These are phyloP conservation scores for Panicum hallii DNA, from an alignment of 202 grass and related monocot species.

Conservation along the genomic window DNA sequence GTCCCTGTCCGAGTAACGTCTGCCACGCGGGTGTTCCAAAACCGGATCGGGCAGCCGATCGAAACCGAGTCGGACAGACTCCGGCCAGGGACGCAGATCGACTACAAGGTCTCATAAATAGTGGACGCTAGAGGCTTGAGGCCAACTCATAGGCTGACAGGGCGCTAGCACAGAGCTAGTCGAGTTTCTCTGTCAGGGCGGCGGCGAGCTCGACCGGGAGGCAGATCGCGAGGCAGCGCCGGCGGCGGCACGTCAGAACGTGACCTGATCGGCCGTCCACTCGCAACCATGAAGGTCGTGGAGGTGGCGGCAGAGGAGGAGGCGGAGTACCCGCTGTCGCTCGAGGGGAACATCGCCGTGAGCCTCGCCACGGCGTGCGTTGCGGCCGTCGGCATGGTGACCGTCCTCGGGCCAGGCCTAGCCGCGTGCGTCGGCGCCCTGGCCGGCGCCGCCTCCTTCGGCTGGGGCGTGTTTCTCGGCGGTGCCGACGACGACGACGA, in stretches of 20 bases:
- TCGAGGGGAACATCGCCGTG: background rate
- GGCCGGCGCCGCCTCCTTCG: background rate
- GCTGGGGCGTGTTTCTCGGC: background rate
- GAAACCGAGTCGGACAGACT: background rate
- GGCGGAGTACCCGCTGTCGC: background rate
- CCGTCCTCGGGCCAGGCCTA: background rate
- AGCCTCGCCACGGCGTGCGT: background rate
- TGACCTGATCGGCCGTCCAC: background rate
- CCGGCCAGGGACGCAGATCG: background rate
- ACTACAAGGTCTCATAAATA: background rate
- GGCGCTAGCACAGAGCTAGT: background rate
- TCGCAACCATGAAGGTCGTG: background rate
- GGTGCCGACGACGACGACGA: background rate
- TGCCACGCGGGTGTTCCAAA: background rate
- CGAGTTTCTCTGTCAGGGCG: no score
- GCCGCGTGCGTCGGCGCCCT: background rate
- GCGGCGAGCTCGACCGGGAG: background rate
- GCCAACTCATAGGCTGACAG: background rate
- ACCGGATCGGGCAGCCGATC: background rate
- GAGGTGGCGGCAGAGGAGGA: background rate
- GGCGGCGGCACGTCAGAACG: background rate
- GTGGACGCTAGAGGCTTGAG: background rate
- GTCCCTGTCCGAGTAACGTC: no score
- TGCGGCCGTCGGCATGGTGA: background rate
- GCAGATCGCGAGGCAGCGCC: background rate